Evolutionary conservation across 352 stramenopile genomes (phyloP).

Genomic region (Pythium grandisporangium): DNA sequence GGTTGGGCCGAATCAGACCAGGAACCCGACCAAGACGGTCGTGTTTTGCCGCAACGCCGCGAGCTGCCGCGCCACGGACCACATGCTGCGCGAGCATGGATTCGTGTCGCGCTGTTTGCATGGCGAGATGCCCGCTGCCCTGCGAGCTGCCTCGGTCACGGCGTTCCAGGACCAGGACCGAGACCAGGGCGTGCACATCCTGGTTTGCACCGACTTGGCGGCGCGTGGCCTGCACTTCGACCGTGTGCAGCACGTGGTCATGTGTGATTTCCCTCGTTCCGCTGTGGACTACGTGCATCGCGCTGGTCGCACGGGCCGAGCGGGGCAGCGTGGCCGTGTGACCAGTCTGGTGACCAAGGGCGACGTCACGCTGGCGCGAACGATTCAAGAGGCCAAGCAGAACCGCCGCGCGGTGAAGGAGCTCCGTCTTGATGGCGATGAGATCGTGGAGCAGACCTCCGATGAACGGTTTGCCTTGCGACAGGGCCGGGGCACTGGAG

Average conservation of each 20-base stretch:
- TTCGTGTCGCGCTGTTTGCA: conserved; percentile 61
- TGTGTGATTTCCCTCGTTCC: conserved; percentile 91
- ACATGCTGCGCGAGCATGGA: conserved; percentile 75
- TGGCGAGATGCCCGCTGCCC: conserved; percentile 52
- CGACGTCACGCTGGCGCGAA: conserved; percentile 50
- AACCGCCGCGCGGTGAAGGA: conserved; percentile 47
- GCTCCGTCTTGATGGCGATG: conserved; percentile 14
- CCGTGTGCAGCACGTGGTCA: conserved; percentile 85
- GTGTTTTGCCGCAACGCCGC: conserved; percentile 72
- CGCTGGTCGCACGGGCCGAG: conserved; percentile 57
- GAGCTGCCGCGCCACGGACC: conserved; percentile 67
- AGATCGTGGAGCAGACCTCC: background rate
- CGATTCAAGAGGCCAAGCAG: conserved; percentile 55
- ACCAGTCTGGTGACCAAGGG: conserved; percentile 73
- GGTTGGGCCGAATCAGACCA: no score
- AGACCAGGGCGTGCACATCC: conserved; percentile 50
- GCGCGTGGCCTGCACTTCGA: conserved; percentile 89
- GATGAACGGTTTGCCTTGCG: no score
- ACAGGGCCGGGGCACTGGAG: no score
- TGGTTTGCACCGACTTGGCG: conserved; percentile 92
- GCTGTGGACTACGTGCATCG: conserved; percentile 93
- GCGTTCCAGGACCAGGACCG: conserved; percentile 24
- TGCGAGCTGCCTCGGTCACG: conserved; percentile 49
- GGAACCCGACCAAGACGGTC: no score
- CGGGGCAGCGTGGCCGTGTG: conserved; percentile 45